phyloP scores from a whole-genome alignment of 495 filamentous ascomycete species.

The Penicillium psychrofluorescens region DNA sequence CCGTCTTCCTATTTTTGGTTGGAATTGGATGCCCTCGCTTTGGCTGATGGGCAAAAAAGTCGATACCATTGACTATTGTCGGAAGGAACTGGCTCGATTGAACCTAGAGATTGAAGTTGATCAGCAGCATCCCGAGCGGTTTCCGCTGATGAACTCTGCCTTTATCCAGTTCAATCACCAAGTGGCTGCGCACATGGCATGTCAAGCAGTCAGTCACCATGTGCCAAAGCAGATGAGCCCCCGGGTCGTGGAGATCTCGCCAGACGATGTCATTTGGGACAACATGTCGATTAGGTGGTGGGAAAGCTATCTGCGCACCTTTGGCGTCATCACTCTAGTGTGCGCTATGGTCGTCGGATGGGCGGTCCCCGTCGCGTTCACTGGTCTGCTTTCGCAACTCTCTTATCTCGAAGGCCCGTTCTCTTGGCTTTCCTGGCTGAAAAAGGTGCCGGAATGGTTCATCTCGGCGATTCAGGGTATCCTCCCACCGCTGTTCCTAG shows the following conservation, averaged over 20 bases:
- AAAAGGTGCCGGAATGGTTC: conserved; percentile 51
- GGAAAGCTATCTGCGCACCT: conserved; percentile 73
- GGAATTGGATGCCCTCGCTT: conserved; percentile 75
- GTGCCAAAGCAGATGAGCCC: conserved; percentile 92
- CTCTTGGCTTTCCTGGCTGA: conserved; percentile 65
- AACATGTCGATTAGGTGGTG: conserved; percentile 98
- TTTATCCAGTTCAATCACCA: conserved; percentile 99
- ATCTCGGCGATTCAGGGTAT: conserved; percentile 79
- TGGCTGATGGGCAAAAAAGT: conserved; percentile 84
- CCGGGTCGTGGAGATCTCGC: conserved; percentile 84
- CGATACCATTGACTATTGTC: conserved; percentile 89
- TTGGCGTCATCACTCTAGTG: conserved; percentile 57
- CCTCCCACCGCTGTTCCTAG: conserved; percentile 70
- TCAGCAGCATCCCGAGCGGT: conserved; percentile 78
- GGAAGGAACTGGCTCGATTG: conserved; percentile 77
- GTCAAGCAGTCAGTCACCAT: conserved; percentile 86
- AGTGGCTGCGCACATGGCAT: conserved; percentile 96
- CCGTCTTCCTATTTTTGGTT: conserved; percentile 68
- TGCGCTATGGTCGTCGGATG: conserved; percentile 77
- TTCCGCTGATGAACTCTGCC: conserved; percentile 92
- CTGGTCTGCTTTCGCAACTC: conserved; percentile 72
- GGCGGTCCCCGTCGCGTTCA: conserved; percentile 87
- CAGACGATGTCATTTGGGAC: conserved; percentile 92
- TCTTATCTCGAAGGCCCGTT: conserved; percentile 56
- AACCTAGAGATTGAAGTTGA: conserved; percentile 93